Conservation (phyloP, 768 basidiomycete genomes). For the Suillus hirtellus region DNA sequence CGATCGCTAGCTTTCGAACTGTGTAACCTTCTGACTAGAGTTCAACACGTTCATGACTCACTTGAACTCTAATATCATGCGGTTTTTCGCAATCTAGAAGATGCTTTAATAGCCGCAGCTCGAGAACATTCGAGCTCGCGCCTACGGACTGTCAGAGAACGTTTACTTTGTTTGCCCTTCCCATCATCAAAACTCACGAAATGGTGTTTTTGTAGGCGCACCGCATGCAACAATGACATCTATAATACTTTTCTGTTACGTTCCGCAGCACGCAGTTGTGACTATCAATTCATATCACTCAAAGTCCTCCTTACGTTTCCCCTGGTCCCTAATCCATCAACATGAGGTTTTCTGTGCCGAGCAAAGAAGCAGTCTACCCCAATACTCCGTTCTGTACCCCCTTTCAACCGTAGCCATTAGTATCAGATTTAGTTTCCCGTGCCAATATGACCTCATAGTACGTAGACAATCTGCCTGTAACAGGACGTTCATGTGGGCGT, state of each 20-base stretch:
- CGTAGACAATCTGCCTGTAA: not conserved
- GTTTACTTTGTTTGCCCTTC: not conserved
- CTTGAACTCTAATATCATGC: not conserved
- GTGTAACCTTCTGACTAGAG: not conserved
- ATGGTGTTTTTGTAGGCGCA: not conserved
- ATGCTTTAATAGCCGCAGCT: not conserved
- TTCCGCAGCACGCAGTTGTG: not conserved
- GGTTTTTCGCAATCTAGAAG: not conserved
- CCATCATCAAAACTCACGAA: not conserved
- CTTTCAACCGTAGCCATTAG: not conserved
- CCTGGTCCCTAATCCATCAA: not conserved
- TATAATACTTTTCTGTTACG: not conserved
- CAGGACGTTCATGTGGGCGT: not conserved
- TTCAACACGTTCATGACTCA: not conserved
- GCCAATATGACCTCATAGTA: not conserved
- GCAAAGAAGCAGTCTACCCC: slow-evolving; percentile 1
- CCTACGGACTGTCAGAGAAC: not conserved
- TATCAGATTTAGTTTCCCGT: not conserved
- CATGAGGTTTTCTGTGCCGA: not conserved
- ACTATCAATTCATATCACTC: too few species aligned
- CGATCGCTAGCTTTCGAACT: not conserved
- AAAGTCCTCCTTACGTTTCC: too few species aligned
- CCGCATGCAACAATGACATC: not conserved
- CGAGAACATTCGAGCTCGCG: not conserved
- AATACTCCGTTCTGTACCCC: not conserved